Evolutionary conservation across 208 protist genomes (phyloP).

Genomic region (Leishmania gerbilli): DNA sequence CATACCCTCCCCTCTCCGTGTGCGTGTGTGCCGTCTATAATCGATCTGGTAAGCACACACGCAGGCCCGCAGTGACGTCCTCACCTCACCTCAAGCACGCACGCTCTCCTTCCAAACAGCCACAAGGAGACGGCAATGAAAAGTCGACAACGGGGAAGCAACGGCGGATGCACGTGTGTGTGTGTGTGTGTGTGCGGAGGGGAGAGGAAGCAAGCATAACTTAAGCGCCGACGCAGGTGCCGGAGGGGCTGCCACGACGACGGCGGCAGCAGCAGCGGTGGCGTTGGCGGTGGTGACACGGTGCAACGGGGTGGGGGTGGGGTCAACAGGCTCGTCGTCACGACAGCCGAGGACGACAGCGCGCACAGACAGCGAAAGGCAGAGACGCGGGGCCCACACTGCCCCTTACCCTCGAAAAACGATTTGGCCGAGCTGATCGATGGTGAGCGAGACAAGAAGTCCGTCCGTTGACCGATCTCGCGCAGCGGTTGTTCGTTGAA

Average conservation of each 20-base stretch:
- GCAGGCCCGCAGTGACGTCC: too few species aligned
- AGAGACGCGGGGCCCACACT: too few species aligned
- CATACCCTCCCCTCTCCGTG: not conserved
- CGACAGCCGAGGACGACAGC: not conserved
- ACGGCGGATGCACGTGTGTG: too few species aligned
- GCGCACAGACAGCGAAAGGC: not conserved
- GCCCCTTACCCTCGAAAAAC: not conserved
- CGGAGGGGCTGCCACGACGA: not conserved
- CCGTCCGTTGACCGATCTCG: not conserved
- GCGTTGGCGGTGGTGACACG: not conserved
- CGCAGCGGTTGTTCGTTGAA: not conserved
- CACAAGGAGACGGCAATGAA: not conserved
- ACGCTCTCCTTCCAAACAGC: too few species aligned
- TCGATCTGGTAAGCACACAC: not conserved
- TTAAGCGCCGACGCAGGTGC: not conserved
- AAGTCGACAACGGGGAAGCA: too few species aligned
- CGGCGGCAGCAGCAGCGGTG: not conserved
- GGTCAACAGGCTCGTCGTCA: not conserved
- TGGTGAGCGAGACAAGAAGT: not conserved
- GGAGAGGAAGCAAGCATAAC: not conserved
- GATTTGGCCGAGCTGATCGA: not conserved
- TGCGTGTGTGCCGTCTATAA: not conserved
- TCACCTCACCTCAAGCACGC: too few species aligned
- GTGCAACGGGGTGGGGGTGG: not conserved
- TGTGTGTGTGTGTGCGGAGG: not conserved